A percentile compares a stretch with the other conserved stretches of the same genome.
Conservation (phyloP, 2,329 filamentous ascomycete species). For the Orbilia javanica region DNA sequence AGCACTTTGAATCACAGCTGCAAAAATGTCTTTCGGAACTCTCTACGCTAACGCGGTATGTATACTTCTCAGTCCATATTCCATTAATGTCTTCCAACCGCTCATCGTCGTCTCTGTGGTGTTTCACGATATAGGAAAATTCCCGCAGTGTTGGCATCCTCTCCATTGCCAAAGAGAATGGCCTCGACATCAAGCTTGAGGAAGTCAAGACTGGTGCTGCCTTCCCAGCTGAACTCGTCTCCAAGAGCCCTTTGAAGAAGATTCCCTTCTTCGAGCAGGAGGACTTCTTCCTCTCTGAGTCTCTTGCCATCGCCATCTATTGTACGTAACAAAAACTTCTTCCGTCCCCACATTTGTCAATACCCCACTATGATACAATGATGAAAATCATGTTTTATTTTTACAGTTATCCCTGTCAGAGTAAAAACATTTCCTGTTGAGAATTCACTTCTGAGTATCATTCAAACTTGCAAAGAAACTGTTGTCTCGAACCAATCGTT, state of each 20-base stretch:
- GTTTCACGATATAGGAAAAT: slow-evolving; percentile 75
- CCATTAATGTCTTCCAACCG: slow-evolving; percentile 58
- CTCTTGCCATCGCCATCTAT: slow-evolving; percentile 96
- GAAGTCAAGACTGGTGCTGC: slow-evolving; percentile 73
- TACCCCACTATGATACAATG: slow-evolving; percentile 44
- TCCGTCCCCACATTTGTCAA: slow-evolving; percentile 48
- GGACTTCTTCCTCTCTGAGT: slow-evolving; percentile 90
- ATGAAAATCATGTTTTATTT: slow-evolving; percentile 57
- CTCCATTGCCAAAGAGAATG: slow-evolving; percentile 97
- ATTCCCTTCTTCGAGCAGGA: slow-evolving; percentile 91
- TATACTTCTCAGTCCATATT: slow-evolving; percentile 63
- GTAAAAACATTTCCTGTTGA: slow-evolving; percentile 80
- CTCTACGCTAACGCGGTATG: slow-evolving; percentile 88
- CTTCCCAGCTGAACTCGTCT: slow-evolving; percentile 70
- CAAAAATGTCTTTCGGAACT: slow-evolving; percentile 96
- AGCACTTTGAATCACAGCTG: slow-evolving; percentile 60
- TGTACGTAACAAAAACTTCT: slow-evolving; percentile 74
- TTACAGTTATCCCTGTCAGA: slow-evolving; percentile 97
- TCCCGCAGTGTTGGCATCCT: slow-evolving; percentile 87
- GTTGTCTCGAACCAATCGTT: slow-evolving; percentile 21
- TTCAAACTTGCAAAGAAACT: slow-evolving; percentile 64
- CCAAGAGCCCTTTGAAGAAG: slow-evolving; percentile 89
- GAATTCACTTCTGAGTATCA: slow-evolving; percentile 80
- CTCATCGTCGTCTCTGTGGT: slow-evolving; percentile 44
- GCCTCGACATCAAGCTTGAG: slow-evolving; percentile 88